Evolutionary conservation across 1,284 basidiomycete species (phyloP), one percentile per base, ranked within the genome.

Genomic region (Cryptococcus hybrid): DNA sequence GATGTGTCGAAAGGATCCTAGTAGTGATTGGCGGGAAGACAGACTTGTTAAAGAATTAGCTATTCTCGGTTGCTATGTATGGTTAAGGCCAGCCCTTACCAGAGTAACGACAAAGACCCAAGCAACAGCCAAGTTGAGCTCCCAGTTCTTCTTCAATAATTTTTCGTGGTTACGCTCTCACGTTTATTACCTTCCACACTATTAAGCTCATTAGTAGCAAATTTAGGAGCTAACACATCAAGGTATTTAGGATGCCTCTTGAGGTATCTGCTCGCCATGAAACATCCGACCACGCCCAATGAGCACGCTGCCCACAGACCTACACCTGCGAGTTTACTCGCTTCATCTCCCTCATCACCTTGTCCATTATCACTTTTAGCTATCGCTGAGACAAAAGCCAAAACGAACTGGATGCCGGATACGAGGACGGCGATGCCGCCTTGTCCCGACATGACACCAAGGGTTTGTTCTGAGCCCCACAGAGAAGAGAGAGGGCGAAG

Each of bases 11-110:
- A 39, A 76, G 74, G 52, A 94, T 84, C 0, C 87, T 87, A 3
- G 86, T 84, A 3, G 92, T 92, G 57, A 92, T 87, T 0, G 90
- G 84, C 3, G 92, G 92, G 76, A 86, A 93, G 45, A 93, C 86
- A 37, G 90, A 83, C 91, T 93, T 3, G 60, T 7, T 0, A 34
- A 5, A 36, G 24, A n/a, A 24, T 45, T 45, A 24, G n/a, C 43
- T 15, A 24, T 24, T 15, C 40, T 45, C 24, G 24, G 24, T 24
- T 24, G 24, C 24, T 24, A 24, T 24, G 24, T 24, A 35, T 48
- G 34, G 24, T 59, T 13, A 15, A 34, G 9, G 1, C 7, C 8
- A 2, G 18, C 6, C 74, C 87, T 65, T 70, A 92, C 90, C 70
- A 95, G 77, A 9, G 92, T 93, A 42, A 90, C 83, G 18, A 85